Base-by-base conservation (phyloP, 2,329 filamentous ascomycete species). In the Gaeumannomyces tritici region DNA sequence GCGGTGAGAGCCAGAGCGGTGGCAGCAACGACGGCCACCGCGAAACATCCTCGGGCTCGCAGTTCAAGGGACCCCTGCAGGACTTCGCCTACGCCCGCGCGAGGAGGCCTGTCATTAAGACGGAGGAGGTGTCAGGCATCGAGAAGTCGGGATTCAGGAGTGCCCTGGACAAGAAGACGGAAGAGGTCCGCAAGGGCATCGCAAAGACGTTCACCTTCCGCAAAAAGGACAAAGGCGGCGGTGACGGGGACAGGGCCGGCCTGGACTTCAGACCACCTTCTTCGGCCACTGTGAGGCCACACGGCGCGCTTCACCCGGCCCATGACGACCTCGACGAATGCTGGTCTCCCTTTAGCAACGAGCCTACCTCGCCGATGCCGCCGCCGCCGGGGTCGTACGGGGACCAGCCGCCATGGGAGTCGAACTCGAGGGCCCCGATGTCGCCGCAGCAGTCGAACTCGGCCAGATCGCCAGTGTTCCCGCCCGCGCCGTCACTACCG, bases 161-260 rank as follows among this genome's bases (percentile, higher is more conserved):
- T 57, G 76, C 75, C 27, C 72, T 85, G 59, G 83, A 85, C 65
- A 82, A 80, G 71, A 82, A 76, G 67, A 85, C 82, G 66, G 80
- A 83, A n/a, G 77, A 75, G 28, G 77, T 84, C 26, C 74, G 82
- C 51, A 79, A 79, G 58, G 81, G 81, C 0, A 70, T 85, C 2
- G 79, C 77, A 15, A 83, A 83, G 63, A 80, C 80, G 0, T 83
- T 84, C 65, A 72, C 75, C 0, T 83, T 84, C 65, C 76, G 78
- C 68, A 80, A 80, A 67, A 78, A 77, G 63, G 77, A 79, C 42
- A 75, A 69, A 62, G 66, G 61, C 12, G 56, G 15, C 27, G 13
- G 28, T 4, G 67, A 69, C 11, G 35, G 57, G 12, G 69, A 74
- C 28, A 68, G 65, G 15, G 59, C 54, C 6, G 63, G 64, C 13